Evolutionary conservation across 306 rosid genomes (phyloP), one percentile per base, ranked within the genome.

Genomic region (Acacia acuminata): DNA sequence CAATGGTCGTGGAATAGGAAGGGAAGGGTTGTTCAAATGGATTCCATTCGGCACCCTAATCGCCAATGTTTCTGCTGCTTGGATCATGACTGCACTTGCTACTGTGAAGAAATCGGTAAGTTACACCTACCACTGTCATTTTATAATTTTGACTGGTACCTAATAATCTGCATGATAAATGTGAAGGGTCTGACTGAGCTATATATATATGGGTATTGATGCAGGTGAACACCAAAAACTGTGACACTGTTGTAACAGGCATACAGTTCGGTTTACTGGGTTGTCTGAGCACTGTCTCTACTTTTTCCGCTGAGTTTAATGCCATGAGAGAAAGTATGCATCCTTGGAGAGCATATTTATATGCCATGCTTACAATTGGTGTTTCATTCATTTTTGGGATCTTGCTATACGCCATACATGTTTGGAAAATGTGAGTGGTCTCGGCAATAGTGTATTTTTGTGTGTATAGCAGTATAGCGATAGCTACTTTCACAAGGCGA

Each of bases 1-100:
- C 8, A 94, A 92, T 66, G 96, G 94, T 0, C 90, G 85, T 17
- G 97, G 94, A 32, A 61, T 94, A 38, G 98, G 98, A 79, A 83
- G 24, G 66, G 36, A 56, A 3, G 87, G 88, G 45, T 67, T 68
- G 53, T 71, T 88, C 66, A 86, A 84, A 82, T 91, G 97, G 98
- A 34, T 92, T 84, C 97, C 92, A 14, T 88, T 91, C 76, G 94
- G 98, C 55, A 94, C 98, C 38, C 79, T 94, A 22, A 86, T 80
- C 72, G 97, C 94, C 25, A 94, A 92, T 82, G 91, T 92, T 16
- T 87, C 88, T 50, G 63, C 63, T 56, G 27, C 63, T 56, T 8
- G 63, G 11, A 10, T 8, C 24, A 19, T 56, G 63, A 3, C 63
- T 56, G 24, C 24, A 20, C 63, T 56, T 1, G 24, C 63, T 56